A percentile compares a stretch with the other conserved stretches of the same genome.
Evolutionary conservation across 352 stramenopile genomes (phyloP).

Genomic region (Phytophthora cryptogea): DNA sequence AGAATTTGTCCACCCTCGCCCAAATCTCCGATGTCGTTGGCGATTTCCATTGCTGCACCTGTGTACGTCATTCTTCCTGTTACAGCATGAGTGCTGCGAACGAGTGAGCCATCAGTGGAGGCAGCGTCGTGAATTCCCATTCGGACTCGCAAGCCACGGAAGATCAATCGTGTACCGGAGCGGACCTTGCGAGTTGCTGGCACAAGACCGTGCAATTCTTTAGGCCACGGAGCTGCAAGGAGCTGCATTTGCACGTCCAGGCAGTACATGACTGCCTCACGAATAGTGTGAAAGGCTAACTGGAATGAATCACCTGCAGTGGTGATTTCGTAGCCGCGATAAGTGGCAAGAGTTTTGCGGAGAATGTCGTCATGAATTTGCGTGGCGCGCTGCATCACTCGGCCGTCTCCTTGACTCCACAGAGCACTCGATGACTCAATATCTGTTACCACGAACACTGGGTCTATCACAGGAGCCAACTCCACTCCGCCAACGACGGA

Average conservation of each 20-base stretch:
- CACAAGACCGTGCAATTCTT: conserved; percentile 53
- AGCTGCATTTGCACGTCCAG: conserved; percentile 64
- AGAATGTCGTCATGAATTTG: conserved; percentile 52
- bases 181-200: conserved; percentile 48
- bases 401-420: conserved; percentile 50
- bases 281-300: conserved; percentile 68
- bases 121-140: conserved; percentile 61
- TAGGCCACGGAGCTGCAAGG: conserved; percentile 59
- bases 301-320: conserved; percentile 75
- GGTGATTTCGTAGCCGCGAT: conserved; percentile 78
- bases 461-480: conserved; percentile 39
- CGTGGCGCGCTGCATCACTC: conserved; percentile 50
- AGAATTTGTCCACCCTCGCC: conserved; percentile 59
- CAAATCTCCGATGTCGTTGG: conserved; percentile 42
- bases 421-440: conserved; percentile 69
- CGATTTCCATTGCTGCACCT: conserved; percentile 41
- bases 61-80: conserved; percentile 53
- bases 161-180: conserved; percentile 41
- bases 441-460: conserved; percentile 69
- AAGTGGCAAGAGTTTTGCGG: conserved; percentile 37
- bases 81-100: conserved; percentile 52
- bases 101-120: conserved; percentile 47
- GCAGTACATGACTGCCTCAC: conserved; percentile 64
- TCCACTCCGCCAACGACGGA: conserved; percentile 15
- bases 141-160: conserved; percentile 49